A percentile compares a stretch with the other conserved stretches of the same genome.
phyloP scores from a whole-genome alignment of 345 rosid genomes.

The Lepidium didymum region DNA sequence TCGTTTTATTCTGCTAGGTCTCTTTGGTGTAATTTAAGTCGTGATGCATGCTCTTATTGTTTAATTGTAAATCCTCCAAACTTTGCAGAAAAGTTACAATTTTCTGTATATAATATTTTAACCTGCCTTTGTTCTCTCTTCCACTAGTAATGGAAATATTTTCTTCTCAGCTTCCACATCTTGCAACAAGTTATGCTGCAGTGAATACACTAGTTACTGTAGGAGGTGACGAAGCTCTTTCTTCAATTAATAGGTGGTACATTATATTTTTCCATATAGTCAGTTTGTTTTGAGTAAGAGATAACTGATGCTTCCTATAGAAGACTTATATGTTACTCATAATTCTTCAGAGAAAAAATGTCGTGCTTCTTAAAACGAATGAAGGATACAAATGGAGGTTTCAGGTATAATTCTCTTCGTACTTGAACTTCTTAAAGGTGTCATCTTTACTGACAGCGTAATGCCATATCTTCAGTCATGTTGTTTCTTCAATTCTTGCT shows the following conservation, averaged over 20 bases:
- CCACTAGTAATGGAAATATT: slow-evolving; percentile 4
- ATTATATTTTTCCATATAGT: neutral
- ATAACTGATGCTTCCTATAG: slow-evolving; percentile 2
- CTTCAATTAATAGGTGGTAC: slow-evolving; percentile 73
- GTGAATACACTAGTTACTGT: slow-evolving; percentile 82
- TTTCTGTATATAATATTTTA: neutral
- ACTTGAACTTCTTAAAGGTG: neutral
- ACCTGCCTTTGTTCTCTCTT: neutral
- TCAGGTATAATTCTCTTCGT: slow-evolving; percentile 48
- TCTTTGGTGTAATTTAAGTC: neutral
- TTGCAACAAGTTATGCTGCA: slow-evolving; percentile 94
- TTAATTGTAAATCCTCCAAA: neutral
- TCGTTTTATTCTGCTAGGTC: neutral
- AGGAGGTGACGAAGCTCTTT: slow-evolving; percentile 66
- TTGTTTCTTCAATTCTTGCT: neutral
- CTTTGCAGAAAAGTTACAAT: neutral
- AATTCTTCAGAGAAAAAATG: slow-evolving; percentile 50
- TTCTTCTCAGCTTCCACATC: slow-evolving; percentile 80
- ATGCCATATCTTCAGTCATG: slow-evolving; percentile 2
- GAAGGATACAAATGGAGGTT: slow-evolving; percentile 79
- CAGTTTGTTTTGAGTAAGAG: neutral
- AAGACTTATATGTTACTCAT: slow-evolving; percentile 22
- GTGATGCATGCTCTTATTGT: neutral
- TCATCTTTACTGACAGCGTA: neutral
- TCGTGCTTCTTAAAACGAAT: slow-evolving; percentile 52